Percentiles rank a stretch among this genome's conserved stretches.
phyloP scores from a whole-genome alignment of 2,329 filamentous ascomycete genomes.

The Colletotrichum magnum region DNA sequence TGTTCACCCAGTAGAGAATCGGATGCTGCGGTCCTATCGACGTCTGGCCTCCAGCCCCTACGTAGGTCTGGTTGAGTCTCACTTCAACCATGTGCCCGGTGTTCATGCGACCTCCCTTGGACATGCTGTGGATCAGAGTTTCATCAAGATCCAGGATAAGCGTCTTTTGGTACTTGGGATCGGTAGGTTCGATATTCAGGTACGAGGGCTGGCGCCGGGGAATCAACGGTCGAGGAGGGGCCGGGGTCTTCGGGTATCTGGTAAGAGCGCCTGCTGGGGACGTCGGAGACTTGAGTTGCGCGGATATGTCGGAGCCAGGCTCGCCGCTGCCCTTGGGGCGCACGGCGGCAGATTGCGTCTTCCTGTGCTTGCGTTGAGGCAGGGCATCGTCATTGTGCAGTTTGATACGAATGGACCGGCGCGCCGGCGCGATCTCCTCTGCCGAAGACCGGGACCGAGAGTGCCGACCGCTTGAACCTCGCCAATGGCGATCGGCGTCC shows the following conservation, averaged over 20 bases:
- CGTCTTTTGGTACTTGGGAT: conserved; percentile 83
- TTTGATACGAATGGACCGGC: conserved; percentile 92
- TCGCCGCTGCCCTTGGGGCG: conserved; percentile 59
- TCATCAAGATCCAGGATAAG: conserved; percentile 96
- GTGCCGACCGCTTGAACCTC: conserved; percentile 60
- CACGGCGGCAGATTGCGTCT: conserved; percentile 65
- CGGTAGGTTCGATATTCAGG: conserved; percentile 70
- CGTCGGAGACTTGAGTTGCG: conserved; percentile 93
- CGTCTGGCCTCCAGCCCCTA: conserved; percentile 76
- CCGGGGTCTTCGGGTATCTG: conserved; percentile 90
- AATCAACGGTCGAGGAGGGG: conserved; percentile 90
- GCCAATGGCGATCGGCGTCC: conserved; percentile 60
- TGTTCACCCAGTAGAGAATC: conserved; percentile 98
- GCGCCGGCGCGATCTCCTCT: conserved; percentile 77
- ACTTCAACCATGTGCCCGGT: conserved; percentile 99
- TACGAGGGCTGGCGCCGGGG: conserved; percentile 93
- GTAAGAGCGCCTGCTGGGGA: conserved; percentile 84
- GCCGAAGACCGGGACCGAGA: conserved; percentile 74
- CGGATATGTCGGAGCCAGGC: conserved; percentile 71
- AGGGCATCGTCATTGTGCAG: conserved; percentile 84
- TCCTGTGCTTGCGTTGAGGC: conserved; percentile 79
- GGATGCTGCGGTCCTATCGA: conserved; percentile 89
- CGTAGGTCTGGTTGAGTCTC: conserved; percentile 81
- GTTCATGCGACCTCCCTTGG: conserved; percentile 95
- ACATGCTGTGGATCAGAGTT: conserved; percentile 97